Base-by-base conservation (phyloP, 352 stramenopile genomes). In the Phytophthora idaei region DNA sequence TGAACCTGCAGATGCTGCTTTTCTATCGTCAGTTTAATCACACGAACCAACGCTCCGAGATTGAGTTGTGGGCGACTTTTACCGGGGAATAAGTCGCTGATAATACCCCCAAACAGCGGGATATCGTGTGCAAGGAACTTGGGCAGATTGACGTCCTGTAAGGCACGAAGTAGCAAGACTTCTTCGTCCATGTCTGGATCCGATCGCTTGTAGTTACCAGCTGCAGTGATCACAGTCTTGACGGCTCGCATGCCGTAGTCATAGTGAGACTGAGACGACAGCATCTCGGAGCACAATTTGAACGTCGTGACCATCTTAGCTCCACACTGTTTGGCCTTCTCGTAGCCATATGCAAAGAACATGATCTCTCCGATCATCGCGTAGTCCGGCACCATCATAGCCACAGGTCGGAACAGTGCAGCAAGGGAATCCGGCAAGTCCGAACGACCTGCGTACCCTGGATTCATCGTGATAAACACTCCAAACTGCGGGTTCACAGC, bases 301-400 rank as follows among this genome's bases (percentile, higher is more conserved):
- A 98, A 98, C 2, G 95, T 98, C 14, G 94, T 97, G 17, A 98
- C 95, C 94, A 98, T 98, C 54, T 98, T 98, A 9, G 94, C 89
- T 1, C 93, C 94, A 42, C 93, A 98, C 28, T 97, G 85, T 46
- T 95, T 93, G 10, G 93, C 95, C 39, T 98, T 95, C 54, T 95
- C 87, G 61, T 98, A 98, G 5, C 95, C 95, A 50, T 97, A 98
- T 5, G 89, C 90, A 59, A 98, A 98, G 42, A 98, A 95, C 93
- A 98, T 98, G 73, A 98, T 98, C 66, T 98, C 94, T 37, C 92
- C 94, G 53, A 98, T 98, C 67, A 98, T 92, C 5, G 90, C 93
- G 61, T 98, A 98, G 70, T 98, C 94, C 0, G 94, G 94, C 17
- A 98, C 94, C 96, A 99, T 99, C 96, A 99, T 99, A 4, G 96